Evolutionary conservation across 768 basidiomycete genomes (phyloP), one percentile per base, ranked within the genome.

Genomic region (Rhizopogon vinicolor): DNA sequence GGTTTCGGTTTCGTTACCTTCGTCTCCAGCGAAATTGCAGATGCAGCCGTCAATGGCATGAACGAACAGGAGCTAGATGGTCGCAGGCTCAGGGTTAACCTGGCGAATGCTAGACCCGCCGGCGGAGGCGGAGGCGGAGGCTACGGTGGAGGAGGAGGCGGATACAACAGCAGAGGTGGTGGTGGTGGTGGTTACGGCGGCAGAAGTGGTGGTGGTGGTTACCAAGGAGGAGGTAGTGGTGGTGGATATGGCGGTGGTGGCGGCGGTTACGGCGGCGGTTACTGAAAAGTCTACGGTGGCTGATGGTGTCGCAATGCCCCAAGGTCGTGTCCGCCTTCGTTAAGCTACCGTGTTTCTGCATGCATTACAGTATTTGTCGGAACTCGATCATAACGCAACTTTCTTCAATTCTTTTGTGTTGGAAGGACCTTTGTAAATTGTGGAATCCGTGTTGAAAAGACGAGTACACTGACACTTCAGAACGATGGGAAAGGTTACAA

Each of bases 1-100:
- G 81, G 81, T 58, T 82, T 82, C 68, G 81, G 81, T 54, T 82
- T 82, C 60, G 81, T 82, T 59, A 78, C 75, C 41, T 75, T 67
- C 41, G 16, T 14, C 43, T 41, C 44, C 53, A 1, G 29, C 2
- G 42, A 44, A 80, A 61, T n/a, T n/a, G 81, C 81, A 54, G 55
- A 81, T 1, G 66, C 68, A 54, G 79, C 81, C 41, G 79, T 83
- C 63, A 8, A 22, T 8, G 65, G 50, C 43, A 63, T 81, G 66
- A 66, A 83, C 65, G 82, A 83, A 7, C 75, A 76, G 60, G 80
- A 81, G 0, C 68, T 83, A 7, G 82, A 83, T 63, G 80, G 81
- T 54, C 78, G 82, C 53, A 70, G 77, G 44, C 62, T 83, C 70
- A 78, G 74, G 60, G 81, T 83, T 58, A 82, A 81, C 74, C 57